Evolutionary conservation across 441 rosid genomes (phyloP), one percentile per base, ranked within the genome.

Genomic region (Arabidopsis lyrata): DNA sequence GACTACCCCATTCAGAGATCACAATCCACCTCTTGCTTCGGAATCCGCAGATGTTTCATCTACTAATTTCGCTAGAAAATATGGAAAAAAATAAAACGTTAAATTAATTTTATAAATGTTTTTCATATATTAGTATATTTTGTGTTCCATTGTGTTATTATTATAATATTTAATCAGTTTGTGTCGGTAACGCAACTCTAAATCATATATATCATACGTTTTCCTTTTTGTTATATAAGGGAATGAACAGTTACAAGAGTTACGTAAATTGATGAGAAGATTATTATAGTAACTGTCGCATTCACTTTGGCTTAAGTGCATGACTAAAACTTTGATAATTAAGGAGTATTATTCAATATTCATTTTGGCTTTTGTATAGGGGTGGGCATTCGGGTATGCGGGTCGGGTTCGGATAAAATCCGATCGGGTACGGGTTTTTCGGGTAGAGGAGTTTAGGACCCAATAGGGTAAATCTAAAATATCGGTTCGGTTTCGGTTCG

Each of bases 1-100:
- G 78, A 64, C 27, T 70, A 64, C 42, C 67, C 80, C 20, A 34
- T 77, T 58, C 80, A 56, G 2, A 63, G 67, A 70, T 68, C 79
- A 53, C 61, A 47, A 8, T 42, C 69, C 70, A 29, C 73, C 31
- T 66, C 73, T 53, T 72, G 81, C 66, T 77, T 72, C 45, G 59
- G 77, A 45, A 22, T 53, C 41, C 39, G 53, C 58, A 32, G 38
- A 14, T 72, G 77, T 71, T 39, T 66, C 66, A 8, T 54, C 39
- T 66, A 38, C 18, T 72, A 77, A 67, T 3, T 8, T 24, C 75
- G 8, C 1, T 47, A 11, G 3, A 11, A 24, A 60, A 24, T 18
- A 22, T 65, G 66, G 11, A 49, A 18, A 62, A 49, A 18, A 62
- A 55, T 48, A 63, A 70, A 58, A 70, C 58, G 12, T 42, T 27